Conservation (phyloP, 2,329 filamentous ascomycete genomes). For the Stagonosporopsis rhizophila region DNA sequence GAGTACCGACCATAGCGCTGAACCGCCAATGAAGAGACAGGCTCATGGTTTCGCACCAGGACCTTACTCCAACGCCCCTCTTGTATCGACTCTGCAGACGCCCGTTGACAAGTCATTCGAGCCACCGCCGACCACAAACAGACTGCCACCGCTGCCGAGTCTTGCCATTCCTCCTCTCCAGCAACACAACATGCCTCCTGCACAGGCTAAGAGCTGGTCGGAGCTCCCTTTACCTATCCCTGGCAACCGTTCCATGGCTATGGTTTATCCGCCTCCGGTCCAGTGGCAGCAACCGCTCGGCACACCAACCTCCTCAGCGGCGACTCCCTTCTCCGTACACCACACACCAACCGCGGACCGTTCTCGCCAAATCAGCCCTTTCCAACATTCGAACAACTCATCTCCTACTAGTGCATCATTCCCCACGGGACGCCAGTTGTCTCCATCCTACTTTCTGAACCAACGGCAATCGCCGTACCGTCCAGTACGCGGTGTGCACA, state of each 20-base stretch:
- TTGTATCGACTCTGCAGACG: conserved; percentile 45
- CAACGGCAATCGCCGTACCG: conserved; percentile 92
- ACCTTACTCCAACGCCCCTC: conserved; percentile 45
- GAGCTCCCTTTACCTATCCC: conserved; percentile 59
- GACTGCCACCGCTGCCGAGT: conserved; percentile 73
- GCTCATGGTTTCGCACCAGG: conserved; percentile 46
- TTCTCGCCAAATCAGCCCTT: conserved; percentile 61
- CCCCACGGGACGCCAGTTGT: conserved; percentile 72
- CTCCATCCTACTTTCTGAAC: conserved; percentile 85
- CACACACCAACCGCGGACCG: conserved; percentile 44
- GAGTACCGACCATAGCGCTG: conserved; percentile 62
- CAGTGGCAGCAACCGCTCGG: conserved; percentile 58
- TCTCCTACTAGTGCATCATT: conserved; percentile 77
- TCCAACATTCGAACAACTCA: conserved; percentile 60
- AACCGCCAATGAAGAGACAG: conserved; percentile 65
- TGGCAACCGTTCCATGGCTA: conserved; percentile 74
- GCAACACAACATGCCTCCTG: conserved; percentile 30
- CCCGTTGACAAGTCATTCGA: conserved; percentile 44
- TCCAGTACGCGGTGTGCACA: conserved; percentile 87
- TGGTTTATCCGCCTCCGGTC: conserved; percentile 71
- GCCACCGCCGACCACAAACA: conserved; percentile 50
- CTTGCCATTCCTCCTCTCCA: conserved; percentile 68
- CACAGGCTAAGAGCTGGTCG: conserved; percentile 51
- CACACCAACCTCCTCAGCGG: conserved; percentile 43
- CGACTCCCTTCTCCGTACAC: conserved; percentile 35